These are phyloP conservation scores for Termitomyces eurrhizus DNA, from an alignment of 768 basidiomycete genomes.

Conservation along the genomic window DNA sequence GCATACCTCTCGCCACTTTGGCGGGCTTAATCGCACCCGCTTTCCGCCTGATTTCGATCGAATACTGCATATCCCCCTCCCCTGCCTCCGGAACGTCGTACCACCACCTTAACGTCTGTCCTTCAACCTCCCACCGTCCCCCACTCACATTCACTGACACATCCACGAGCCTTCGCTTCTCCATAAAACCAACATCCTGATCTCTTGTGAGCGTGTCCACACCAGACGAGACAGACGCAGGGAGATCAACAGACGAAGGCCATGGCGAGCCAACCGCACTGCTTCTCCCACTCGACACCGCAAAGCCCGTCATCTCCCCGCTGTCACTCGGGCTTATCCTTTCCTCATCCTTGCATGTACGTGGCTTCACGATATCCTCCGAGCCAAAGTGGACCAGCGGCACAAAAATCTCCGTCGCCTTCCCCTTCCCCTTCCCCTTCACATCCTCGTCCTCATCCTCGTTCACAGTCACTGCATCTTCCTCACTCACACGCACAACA, in stretches of 20 bases:
- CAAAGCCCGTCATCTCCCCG: constrained; percentile 15
- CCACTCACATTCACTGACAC: constrained; percentile 41
- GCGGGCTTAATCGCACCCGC: constrained; percentile 25
- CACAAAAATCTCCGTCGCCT: constrained; percentile 87
- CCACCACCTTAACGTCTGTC: constrained; percentile 53
- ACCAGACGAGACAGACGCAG: constrained; percentile 2
- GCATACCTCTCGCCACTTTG: neutral
- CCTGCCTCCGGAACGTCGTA: constrained; percentile 39
- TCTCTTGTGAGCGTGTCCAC: neutral
- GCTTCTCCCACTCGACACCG: constrained; percentile 8
- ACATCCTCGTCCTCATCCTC: constrained; percentile 11
- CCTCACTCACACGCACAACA: constrained; percentile 55
- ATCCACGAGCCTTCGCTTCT: constrained; percentile 30
- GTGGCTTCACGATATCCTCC: constrained; percentile 10
- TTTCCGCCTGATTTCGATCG: constrained; percentile 30
- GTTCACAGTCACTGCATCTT: constrained; percentile 40
- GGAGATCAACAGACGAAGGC: constrained; percentile 14
- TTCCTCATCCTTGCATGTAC: neutral
- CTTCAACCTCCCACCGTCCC: constrained; percentile 40
- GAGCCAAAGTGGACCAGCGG: constrained; percentile 89
- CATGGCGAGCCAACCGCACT: constrained; percentile 15
- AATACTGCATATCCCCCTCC: constrained; percentile 29
- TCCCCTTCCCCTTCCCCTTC: constrained; percentile 29
- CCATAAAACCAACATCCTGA: neutral
- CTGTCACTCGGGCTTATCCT: constrained; percentile 6